Percentiles rank a stretch among this genome's conserved stretches.
Conservation (phyloP, 1,284 basidiomycete genomes). For the Peniophora sp. region DNA sequence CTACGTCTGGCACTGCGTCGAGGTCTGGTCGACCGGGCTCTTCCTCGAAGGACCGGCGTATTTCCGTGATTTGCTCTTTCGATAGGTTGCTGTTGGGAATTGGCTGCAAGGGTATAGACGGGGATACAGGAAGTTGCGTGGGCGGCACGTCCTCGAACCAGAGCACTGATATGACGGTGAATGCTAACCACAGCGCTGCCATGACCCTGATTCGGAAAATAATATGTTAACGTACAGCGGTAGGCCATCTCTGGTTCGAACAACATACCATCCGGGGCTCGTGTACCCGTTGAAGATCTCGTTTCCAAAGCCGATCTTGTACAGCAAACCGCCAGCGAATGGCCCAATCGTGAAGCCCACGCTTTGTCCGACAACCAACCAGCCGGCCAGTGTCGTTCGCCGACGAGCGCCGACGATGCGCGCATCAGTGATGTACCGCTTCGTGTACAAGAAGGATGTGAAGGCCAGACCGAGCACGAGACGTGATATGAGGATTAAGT, state of each 20-base stretch:
- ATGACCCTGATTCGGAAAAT: background rate
- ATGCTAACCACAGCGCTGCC: constrained; percentile 15
- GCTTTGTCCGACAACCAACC: constrained; percentile 57
- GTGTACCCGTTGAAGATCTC: constrained; percentile 55
- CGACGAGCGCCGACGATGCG: constrained; percentile 60
- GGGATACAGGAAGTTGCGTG: background rate
- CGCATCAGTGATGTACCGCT: constrained; percentile 59
- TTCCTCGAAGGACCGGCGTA: background rate
- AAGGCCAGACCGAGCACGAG: constrained; percentile 40
- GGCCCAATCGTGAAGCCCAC: constrained; percentile 60
- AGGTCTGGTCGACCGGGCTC: background rate
- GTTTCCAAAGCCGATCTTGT: constrained; percentile 45
- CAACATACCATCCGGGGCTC: constrained; percentile 47
- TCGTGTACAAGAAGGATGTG: constrained; percentile 42
- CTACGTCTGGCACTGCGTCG: background rate
- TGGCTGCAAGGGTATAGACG: constrained; percentile 3
- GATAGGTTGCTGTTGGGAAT: background rate
- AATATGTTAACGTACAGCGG: too few species aligned
- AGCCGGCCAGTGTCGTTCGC: constrained; percentile 55
- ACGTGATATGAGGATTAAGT: constrained; percentile 41
- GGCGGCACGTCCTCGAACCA: constrained; percentile 45
- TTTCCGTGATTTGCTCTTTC: background rate
- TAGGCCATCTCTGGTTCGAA: too few species aligned
- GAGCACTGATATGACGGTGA: constrained; percentile 36
- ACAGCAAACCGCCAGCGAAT: constrained; percentile 57